Base-by-base conservation (phyloP, 140 eudicot species). In the Ambrosia hybrid region DNA sequence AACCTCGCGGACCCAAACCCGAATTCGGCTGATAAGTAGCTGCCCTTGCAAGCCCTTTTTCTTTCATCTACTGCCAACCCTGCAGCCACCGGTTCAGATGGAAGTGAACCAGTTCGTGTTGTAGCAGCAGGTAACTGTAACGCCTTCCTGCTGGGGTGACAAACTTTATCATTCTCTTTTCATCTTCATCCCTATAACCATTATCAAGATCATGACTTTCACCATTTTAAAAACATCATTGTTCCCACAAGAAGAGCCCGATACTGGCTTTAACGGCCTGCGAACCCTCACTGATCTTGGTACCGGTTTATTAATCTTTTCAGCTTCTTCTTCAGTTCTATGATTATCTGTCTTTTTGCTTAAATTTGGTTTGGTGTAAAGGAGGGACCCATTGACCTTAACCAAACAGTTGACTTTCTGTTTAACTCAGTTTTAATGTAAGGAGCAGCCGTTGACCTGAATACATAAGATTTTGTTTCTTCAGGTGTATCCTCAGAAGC, bases 221-320 rank as follows among this genome's bases (percentile, higher is more conserved):
- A 39, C 65, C 78, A 8, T 69, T 68, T 12, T n/a, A n/a, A 67
- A 45, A 37, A 73, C 61, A 70, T 79, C 83, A 52, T 62, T 69
- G 56, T 68, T 73, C 16, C 68, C 33, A 3, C 10, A 53, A 14
- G 64, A 30, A 13, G 73, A 41, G 8, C 80, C 81, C 13, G 72
- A 36, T 11, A 70, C 74, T 3, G 79, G 79, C 57, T 86, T 77
- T n/a, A 49, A 34, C 12, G 51, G 68, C 58, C 85, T 80, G 34
- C 87, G 74, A 45, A 74, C 86, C 76, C 98, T 70, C 49, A 87
- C 81, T 16, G 98, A 93, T 78, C 60, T 84, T 57, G 91, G 86
- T 26, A 67, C 76, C 5, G 71, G 73, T 72, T 75, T 86, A 13
- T 51, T 57, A 3, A 46, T 55, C 12, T 60, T 67, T 6, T 6